phyloP scores from a whole-genome alignment of 2,329 filamentous ascomycete genomes.

The Ilyonectria destructans region DNA sequence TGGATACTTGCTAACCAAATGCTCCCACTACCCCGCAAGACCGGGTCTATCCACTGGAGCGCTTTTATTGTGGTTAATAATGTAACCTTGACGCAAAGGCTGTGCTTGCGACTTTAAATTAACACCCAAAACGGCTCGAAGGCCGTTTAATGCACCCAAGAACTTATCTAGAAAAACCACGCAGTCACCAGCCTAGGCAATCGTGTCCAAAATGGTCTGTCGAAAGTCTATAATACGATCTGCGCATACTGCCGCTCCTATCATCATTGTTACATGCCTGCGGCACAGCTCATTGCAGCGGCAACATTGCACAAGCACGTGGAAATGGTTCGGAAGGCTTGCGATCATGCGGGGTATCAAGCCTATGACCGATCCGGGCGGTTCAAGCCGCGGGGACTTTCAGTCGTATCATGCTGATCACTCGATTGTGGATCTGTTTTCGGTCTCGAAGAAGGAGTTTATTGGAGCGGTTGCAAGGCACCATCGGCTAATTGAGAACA shows the following conservation, averaged over 20 bases:
- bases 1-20: too few species aligned
- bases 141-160: too few species aligned
- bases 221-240: neutral
- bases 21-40: too few species aligned
- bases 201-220: neutral
- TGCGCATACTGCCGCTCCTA: neutral
- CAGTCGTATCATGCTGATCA: neutral
- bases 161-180: neutral
- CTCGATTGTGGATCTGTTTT: slow-evolving; percentile 9
- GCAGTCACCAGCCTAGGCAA: too few species aligned
- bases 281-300: neutral
- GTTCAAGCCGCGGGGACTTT: neutral
- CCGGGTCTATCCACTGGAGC: too few species aligned
- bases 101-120: too few species aligned
- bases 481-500: slow-evolving; percentile 9
- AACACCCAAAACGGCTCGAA: too few species aligned
- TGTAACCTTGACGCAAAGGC: too few species aligned
- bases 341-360: slow-evolving; percentile 2
- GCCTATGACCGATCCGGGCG: neutral
- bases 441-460: neutral
- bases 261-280: neutral
- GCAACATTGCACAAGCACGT: neutral
- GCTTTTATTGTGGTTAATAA: too few species aligned
- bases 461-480: slow-evolving; percentile 9
- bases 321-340: neutral